phyloP scores from a whole-genome alignment of 2,329 filamentous ascomycete genomes.

The Fusarium sp. region DNA sequence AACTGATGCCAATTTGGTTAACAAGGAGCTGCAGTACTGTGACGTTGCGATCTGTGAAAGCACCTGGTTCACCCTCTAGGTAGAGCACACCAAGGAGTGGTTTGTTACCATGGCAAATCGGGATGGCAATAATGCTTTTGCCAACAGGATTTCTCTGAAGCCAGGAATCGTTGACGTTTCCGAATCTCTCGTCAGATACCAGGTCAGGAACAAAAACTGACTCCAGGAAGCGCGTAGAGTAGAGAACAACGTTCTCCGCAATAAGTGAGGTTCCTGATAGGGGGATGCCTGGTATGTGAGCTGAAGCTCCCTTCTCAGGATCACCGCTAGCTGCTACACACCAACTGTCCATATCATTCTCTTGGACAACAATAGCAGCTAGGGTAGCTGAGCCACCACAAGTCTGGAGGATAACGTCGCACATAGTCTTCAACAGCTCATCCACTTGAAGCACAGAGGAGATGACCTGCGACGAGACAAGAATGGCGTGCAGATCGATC shows the following conservation, averaged over 20 bases:
- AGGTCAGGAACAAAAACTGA: slow-evolving; percentile 80
- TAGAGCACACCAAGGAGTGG: slow-evolving; percentile 80
- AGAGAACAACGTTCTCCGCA: slow-evolving; percentile 81
- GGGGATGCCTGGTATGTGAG: slow-evolving; percentile 74
- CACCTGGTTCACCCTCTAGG: slow-evolving; percentile 78
- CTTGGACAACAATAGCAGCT: slow-evolving; percentile 80
- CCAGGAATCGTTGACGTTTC: slow-evolving; percentile 79
- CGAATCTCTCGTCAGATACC: slow-evolving; percentile 80
- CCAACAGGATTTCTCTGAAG: slow-evolving; percentile 75
- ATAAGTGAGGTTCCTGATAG: slow-evolving; percentile 75
- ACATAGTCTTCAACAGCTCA: slow-evolving; percentile 82
- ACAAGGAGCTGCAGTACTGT: slow-evolving; percentile 77
- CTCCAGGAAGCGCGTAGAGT: slow-evolving; percentile 82
- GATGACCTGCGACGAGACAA: slow-evolving; percentile 83
- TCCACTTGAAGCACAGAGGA: slow-evolving; percentile 83
- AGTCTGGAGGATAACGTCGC: slow-evolving; percentile 82
- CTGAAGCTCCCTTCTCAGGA: slow-evolving; percentile 74
- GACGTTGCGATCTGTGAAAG: slow-evolving; percentile 80
- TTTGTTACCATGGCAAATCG: slow-evolving; percentile 79
- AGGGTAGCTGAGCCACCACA: slow-evolving; percentile 78
- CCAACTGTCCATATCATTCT: slow-evolving; percentile 73
- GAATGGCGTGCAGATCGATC: slow-evolving; percentile 82
- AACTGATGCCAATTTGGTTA: slow-evolving; percentile 81
- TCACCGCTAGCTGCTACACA: slow-evolving; percentile 80
- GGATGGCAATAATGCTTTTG: slow-evolving; percentile 82